phyloP scores from a whole-genome alignment of 2,329 filamentous ascomycete genomes.

The Phyllosticta citribraziliensis region DNA sequence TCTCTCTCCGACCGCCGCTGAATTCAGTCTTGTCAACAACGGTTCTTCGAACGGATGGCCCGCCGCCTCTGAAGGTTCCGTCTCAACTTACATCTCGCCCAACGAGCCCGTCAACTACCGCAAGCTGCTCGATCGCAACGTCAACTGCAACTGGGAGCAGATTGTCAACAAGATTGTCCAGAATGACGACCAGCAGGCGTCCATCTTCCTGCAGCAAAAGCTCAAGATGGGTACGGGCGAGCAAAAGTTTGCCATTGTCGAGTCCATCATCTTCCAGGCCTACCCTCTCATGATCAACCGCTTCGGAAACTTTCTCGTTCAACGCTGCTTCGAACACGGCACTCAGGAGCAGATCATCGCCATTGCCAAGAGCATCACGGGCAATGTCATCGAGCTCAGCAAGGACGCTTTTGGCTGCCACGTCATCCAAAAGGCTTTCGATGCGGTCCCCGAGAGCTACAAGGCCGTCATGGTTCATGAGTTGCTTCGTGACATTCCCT shows the following conservation, averaged over 20 bases:
- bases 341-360: conserved; percentile 88
- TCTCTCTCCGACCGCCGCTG: conserved; percentile 37
- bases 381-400: conserved; percentile 85
- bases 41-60: background rate
- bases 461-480: conserved; percentile 99
- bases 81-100: conserved; percentile 64
- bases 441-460: conserved; percentile 93
- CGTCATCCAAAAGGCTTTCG: conserved; percentile 97
- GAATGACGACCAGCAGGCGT: conserved; percentile 98
- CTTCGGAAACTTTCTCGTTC: conserved; percentile 96
- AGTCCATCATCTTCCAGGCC: conserved; percentile 88
- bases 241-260: conserved; percentile 95
- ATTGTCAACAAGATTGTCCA: conserved; percentile 99
- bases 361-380: conserved; percentile 88
- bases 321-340: conserved; percentile 97
- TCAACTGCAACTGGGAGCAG: conserved; percentile 98
- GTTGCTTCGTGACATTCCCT: conserved; percentile 84
- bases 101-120: conserved; percentile 95
- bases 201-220: conserved; percentile 97
- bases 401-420: conserved; percentile 99
- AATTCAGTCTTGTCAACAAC: conserved; percentile 28
- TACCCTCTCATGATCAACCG: conserved; percentile 97
- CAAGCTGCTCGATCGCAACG: conserved; percentile 85
- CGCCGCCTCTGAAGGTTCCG: conserved; percentile 12
- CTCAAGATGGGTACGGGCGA: conserved; percentile 91